Base-by-base conservation (phyloP, 345 rosid species). In the Pistacia atlantica region DNA sequence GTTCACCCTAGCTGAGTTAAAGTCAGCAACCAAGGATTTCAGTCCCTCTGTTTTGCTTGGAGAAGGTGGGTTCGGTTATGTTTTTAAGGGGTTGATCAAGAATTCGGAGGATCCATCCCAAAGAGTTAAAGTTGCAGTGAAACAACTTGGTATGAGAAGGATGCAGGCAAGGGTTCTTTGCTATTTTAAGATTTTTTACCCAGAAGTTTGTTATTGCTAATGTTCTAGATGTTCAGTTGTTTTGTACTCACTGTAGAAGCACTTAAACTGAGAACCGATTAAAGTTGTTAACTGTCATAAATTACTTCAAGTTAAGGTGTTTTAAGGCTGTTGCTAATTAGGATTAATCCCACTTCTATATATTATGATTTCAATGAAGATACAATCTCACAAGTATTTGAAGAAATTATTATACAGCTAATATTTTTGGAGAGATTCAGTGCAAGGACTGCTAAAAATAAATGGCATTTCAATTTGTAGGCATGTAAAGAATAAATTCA, bases 1-100 rank as follows among this genome's bases (percentile, higher is more conserved):
- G 76, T 95, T 95, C 86, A 83, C 96, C 8, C 81, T 90, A 58
- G 74, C 91, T 63, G 99, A 92, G 77, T 92, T 95, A 74, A 92
- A 90, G 80, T 81, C 90, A 37, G 96, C 90, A 31, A 93, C 99
- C 65, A 93, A 85, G 86, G 93, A 93, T 80, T 95, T 95, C 65
- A 89, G 92, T 86, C 90, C 90, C 31, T 89, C 96, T 20, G 85
- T 82, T 69, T 82, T 95, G 96, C 61, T 93, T 35, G 98, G 99
- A 75, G 99, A 95, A 84, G 99, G 99, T 8, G 98, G 99, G 64
- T 95, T 95, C 62, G 99, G 99, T 69, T 88, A 91, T 79, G 99
- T 95, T 75, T 75, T 72, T 71, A 89, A 55, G 69, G 98, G 99
- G n/a, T 69, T 74, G 13, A 82, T 91, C 57, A 92, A 85, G 86